A percentile compares a stretch with the other conserved stretches of the same genome.
These are phyloP conservation scores for Neurospora tetraspora DNA, from an alignment of 495 filamentous ascomycete species.

Conservation along the genomic window DNA sequence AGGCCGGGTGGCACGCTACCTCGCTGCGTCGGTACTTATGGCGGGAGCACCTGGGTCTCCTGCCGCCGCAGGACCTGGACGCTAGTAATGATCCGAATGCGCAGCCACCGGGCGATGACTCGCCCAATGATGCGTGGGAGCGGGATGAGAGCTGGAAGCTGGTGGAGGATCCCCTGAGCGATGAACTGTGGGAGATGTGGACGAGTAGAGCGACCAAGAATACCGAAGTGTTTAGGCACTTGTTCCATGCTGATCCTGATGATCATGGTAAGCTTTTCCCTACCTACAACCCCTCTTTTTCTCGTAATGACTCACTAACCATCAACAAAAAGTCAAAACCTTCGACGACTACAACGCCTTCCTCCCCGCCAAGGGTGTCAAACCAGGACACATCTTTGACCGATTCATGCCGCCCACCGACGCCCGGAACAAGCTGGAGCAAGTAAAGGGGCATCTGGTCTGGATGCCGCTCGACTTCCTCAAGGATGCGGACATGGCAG, in stretches of 20 bases:
- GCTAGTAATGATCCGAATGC: constrained; percentile 67
- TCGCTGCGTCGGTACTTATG: constrained; percentile 79
- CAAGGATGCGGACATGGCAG: constrained; percentile 78
- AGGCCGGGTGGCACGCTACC: constrained; percentile 66
- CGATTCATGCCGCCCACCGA: constrained; percentile 57
- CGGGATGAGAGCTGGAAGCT: constrained; percentile 58
- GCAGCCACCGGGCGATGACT: constrained; percentile 60
- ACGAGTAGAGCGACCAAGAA: constrained; percentile 64
- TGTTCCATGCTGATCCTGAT: constrained; percentile 93
- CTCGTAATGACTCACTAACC: constrained; percentile 1
- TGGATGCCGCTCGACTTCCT: constrained; percentile 93
- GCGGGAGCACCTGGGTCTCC: constrained; percentile 84
- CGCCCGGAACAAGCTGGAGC: constrained; percentile 62
- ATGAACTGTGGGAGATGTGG: constrained; percentile 81
- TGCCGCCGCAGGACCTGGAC: constrained; percentile 65
- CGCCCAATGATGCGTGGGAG: constrained; percentile 57
- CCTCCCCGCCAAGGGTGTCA: constrained; percentile 55
- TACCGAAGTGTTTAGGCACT: constrained; percentile 70
- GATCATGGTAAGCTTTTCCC: constrained; percentile 47
- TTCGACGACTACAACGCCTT: constrained; percentile 85
- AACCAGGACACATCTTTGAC: constrained; percentile 78
- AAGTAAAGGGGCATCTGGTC: constrained; percentile 80
- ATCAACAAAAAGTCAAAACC: constrained; percentile 48
- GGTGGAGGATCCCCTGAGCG: constrained; percentile 71
- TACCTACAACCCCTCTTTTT: background rate